These are phyloP conservation scores for Xylariaceae sp. DNA, from an alignment of 2,329 filamentous ascomycete species.

Conservation along the genomic window DNA sequence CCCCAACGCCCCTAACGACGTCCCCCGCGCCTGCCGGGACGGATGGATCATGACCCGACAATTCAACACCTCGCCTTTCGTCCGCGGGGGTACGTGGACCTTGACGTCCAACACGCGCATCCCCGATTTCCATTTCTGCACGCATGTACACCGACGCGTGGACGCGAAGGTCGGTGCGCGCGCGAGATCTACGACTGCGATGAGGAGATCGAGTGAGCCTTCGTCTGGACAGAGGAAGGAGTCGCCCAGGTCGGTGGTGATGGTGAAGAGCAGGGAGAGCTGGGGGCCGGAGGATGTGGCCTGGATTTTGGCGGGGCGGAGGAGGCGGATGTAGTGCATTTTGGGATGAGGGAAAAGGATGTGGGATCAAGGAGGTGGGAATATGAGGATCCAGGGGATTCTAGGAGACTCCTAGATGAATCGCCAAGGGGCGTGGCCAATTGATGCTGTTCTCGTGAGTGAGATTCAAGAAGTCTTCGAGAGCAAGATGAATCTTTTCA, in stretches of 20 bases:
- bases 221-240: constrained; percentile 44
- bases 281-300: constrained; percentile 7
- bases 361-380: no score
- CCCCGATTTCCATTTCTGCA: constrained; percentile 29
- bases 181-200: constrained; percentile 33
- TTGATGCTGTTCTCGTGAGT: no score
- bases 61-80: constrained; percentile 14
- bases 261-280: constrained; percentile 43
- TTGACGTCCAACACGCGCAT: constrained; percentile 38
- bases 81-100: constrained; percentile 16
- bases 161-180: background rate
- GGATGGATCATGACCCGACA: constrained; percentile 22
- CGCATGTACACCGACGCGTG: background rate
- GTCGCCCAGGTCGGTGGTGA: constrained; percentile 55
- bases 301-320: constrained; percentile 42
- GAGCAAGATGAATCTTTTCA: no score
- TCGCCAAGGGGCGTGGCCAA: no score
- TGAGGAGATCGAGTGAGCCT: constrained; percentile 40
- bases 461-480: no score
- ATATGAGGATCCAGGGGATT: no score
- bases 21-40: constrained; percentile 10
- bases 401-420: no score
- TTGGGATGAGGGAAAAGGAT: no score
- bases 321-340: constrained; percentile 56
- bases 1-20: constrained; percentile 11